These are phyloP conservation scores for Hagleromyces aurorensis DNA, from an alignment of 805 yeast species.

Conservation along the genomic window DNA sequence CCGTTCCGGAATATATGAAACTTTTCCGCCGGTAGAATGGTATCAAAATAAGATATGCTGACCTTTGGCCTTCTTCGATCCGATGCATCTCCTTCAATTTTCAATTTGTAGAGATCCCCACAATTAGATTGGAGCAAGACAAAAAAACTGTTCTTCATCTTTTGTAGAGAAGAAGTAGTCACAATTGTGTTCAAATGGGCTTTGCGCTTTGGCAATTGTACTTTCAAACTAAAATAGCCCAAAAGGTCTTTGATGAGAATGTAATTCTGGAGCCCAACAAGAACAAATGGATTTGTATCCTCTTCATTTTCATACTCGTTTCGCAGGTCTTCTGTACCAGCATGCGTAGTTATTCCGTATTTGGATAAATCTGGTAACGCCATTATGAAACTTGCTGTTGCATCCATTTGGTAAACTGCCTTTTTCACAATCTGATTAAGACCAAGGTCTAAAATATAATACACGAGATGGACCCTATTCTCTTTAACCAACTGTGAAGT, in stretches of 20 bases:
- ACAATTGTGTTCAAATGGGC: conserved; percentile 29
- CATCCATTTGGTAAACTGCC: conserved; percentile 31
- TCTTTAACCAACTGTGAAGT: conserved; percentile 31
- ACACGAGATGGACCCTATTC: conserved; percentile 39
- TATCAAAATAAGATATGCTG: conserved; percentile 64
- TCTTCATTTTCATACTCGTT: conserved; percentile 49
- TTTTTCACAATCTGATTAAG: conserved; percentile 63
- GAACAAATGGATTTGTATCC: conserved; percentile 35
- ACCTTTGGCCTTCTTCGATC: conserved; percentile 33
- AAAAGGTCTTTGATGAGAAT: conserved; percentile 44
- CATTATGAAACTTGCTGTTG: conserved; percentile 44
- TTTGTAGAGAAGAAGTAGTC: conserved; percentile 56
- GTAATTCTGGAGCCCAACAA: conserved; percentile 52
- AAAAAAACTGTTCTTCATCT: conserved; percentile 53
- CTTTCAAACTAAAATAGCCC: conserved; percentile 29
- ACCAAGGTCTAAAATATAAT: conserved; percentile 82
- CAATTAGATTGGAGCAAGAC: conserved; percentile 56
- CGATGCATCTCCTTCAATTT: conserved; percentile 38
- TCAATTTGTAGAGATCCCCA: conserved; percentile 73
- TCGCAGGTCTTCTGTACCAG: conserved; percentile 1
- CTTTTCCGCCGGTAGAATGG: conserved; percentile 51
- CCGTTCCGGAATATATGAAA: conserved; percentile 68
- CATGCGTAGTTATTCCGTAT: conserved; percentile 14
- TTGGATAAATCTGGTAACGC: conserved; percentile 48
- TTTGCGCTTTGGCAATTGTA: conserved; percentile 51